phyloP scores from a whole-genome alignment of 2,329 filamentous ascomycete species.

The Colletotrichum zoysiae region DNA sequence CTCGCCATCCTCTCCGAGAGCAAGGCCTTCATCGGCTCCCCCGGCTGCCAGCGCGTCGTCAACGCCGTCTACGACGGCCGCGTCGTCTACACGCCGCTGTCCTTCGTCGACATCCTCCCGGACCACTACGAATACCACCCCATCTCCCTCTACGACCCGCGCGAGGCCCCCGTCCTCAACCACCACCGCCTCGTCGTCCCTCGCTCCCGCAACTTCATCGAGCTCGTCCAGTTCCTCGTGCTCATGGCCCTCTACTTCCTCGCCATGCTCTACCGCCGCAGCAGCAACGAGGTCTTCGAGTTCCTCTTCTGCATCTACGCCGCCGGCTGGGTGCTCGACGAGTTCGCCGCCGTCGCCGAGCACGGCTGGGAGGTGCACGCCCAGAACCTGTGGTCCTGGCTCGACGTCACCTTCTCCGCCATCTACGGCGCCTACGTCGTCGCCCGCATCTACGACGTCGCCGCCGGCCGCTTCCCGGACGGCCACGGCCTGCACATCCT shows the following conservation, averaged over 20 bases:
- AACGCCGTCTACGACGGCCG: constrained; percentile 77
- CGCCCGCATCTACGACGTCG: constrained; percentile 69
- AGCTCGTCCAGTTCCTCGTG: constrained; percentile 74
- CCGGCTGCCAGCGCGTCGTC: constrained; percentile 77
- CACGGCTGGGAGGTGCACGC: constrained; percentile 77
- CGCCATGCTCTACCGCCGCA: constrained; percentile 71
- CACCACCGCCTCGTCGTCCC: constrained; percentile 81
- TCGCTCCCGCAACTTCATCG: constrained; percentile 74
- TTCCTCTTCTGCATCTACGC: constrained; percentile 73
- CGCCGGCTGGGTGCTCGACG: constrained; percentile 76
- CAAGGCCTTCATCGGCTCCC: constrained; percentile 74
- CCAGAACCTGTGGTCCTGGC: constrained; percentile 80
- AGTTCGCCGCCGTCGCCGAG: constrained; percentile 74
- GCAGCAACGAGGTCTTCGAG: constrained; percentile 64
- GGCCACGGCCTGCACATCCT: constrained; percentile 74
- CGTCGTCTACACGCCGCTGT: constrained; percentile 77
- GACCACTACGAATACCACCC: constrained; percentile 80
- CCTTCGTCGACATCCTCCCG: constrained; percentile 79
- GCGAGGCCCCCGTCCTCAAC: constrained; percentile 74
- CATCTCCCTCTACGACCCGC: constrained; percentile 77
- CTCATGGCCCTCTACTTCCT: constrained; percentile 72
- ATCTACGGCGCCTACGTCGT: constrained; percentile 74
- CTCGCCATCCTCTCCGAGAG: constrained; percentile 79
- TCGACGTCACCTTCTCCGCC: constrained; percentile 75
- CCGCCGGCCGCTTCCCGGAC: constrained; percentile 48